Base-by-base conservation (phyloP, 2,329 filamentous ascomycete species). In the Aspergillus costaricaensis region DNA sequence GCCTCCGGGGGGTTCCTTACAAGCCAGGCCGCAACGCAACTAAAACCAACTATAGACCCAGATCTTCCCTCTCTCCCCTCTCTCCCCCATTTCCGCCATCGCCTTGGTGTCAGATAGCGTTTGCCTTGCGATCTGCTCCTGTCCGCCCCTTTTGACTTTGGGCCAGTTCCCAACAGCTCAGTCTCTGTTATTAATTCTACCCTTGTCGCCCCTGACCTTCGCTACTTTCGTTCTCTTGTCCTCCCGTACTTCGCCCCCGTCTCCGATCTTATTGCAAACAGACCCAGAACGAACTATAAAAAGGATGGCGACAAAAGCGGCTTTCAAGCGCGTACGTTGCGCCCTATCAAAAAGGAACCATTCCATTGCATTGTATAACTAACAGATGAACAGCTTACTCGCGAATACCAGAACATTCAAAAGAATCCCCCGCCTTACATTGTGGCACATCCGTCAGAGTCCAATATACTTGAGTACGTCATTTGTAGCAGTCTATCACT, bases 401-500 rank as follows among this genome's bases (percentile, higher is more conserved):
- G 85, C 62, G 86, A 89, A 77, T 89, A 88, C 72, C 81, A 85
- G 74, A 80, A 83, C 63, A 88, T 89, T 62, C 81, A 85, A 70
- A 83, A 86, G 70, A 94, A 92, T 70, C 92, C 93, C 10, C 92
- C 92, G 38, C 92, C 92, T 56, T 96, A 91, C 79, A 96, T 96
- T 70, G 83, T 86, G 54, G 92, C 93, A 14, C 92, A 96, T 73
- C 92, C 92, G 10, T 96, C 92, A 41, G 93, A 96, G 67, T 85
- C 86, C 44, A 96, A 96, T 76, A 96, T 96, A 66, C 85, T 97
- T 51, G 93, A 97, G 89, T 91, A 79, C 62, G 85, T 76, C n/a
- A 21, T 17, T 47, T 49, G n/a, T 27, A 48, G 10, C 17, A 9
- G 17, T 23, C 19, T 15, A n/a, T 44, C 21, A 17, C n/a, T 15